phyloP scores from a whole-genome alignment of 1,139 yeast species.

The Suzukiozyma palmioleophila region DNA sequence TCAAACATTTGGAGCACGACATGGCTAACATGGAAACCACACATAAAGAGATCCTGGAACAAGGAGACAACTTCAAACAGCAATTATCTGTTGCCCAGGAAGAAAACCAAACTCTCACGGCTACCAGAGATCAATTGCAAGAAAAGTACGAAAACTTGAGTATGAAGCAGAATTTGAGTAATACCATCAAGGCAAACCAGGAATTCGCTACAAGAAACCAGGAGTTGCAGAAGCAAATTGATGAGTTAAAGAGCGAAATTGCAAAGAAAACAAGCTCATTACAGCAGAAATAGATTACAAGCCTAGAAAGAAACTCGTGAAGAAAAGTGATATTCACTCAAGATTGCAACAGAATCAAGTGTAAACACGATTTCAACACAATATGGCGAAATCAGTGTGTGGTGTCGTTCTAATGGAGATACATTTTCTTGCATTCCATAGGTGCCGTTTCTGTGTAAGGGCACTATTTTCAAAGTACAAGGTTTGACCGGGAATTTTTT shows the following conservation, averaged over 20 bases:
- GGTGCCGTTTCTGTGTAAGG: too few relatives aligned
- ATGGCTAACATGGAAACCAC: conserved; percentile 31
- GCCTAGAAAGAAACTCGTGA: too few relatives aligned
- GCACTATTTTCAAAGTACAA: too few relatives aligned
- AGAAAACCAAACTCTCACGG: conserved; percentile 19
- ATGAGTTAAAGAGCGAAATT: conserved; percentile 16
- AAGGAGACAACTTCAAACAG: conserved; percentile 26
- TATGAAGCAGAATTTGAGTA: conserved; percentile 43
- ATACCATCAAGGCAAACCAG: conserved; percentile 42
- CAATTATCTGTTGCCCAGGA: conserved; percentile 23
- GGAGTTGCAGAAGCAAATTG: conserved; percentile 35
- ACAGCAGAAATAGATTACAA: neutral
- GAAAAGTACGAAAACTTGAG: conserved; percentile 33
- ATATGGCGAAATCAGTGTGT: too few relatives aligned
- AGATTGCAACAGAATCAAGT: too few relatives aligned
- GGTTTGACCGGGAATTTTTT: too few relatives aligned
- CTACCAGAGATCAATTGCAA: conserved; percentile 19
- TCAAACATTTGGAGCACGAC: conserved; percentile 26
- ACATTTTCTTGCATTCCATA: too few relatives aligned
- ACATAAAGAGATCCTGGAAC: conserved; percentile 36
- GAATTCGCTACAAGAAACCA: conserved; percentile 36
- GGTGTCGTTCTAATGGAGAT: too few relatives aligned
- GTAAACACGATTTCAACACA: too few relatives aligned
- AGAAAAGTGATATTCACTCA: too few relatives aligned
- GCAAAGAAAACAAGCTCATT: conserved; percentile 13